Evolutionary conservation across 768 basidiomycete genomes (phyloP).

Genomic region (Mycena belliarum): DNA sequence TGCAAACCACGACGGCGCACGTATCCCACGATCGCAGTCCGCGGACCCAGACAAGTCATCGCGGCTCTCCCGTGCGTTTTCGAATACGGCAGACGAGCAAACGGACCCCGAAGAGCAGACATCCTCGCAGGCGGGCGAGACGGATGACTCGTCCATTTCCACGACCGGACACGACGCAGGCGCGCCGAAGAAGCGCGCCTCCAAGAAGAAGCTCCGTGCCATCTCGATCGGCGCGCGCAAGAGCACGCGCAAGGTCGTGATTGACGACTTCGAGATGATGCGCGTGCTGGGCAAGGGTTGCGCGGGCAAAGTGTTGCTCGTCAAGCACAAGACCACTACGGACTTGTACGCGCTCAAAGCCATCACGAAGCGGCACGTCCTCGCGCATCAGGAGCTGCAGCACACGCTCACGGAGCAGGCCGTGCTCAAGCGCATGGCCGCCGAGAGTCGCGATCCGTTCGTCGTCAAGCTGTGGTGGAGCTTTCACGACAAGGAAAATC

Average conservation of each 20-base stretch:
- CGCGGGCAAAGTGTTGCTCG: conserved; percentile 94
- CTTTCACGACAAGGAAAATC: conserved; percentile 96
- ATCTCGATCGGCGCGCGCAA: conserved; percentile 44
- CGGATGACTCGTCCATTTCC: conserved; percentile 72
- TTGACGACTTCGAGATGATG: conserved; percentile 97
- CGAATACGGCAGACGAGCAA: conserved; percentile 30
- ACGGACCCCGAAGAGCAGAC: conserved; percentile 18
- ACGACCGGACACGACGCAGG: conserved; percentile 47
- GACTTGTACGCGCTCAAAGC: conserved; percentile 93
- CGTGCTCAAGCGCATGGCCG: conserved; percentile 92
- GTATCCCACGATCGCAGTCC: conserved; percentile 78
- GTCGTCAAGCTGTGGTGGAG: conserved; percentile 96
- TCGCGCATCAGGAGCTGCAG: conserved; percentile 94
- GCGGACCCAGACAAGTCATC: conserved; percentile 70
- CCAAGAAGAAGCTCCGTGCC: conserved; percentile 24
- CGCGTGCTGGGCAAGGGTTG: conserved; percentile 96
- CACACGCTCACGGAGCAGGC: conserved; percentile 97
- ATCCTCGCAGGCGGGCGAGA: conserved; percentile 56
- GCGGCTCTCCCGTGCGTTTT: conserved; percentile 58
- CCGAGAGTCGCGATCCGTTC: conserved; percentile 86
- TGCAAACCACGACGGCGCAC: conserved; percentile 41
- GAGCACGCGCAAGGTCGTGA: conserved; percentile 70
- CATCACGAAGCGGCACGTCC: conserved; percentile 95
- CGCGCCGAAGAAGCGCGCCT: conserved; percentile 57
- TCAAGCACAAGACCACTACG: conserved; percentile 71